Evolutionary conservation across 2,329 filamentous ascomycete species (phyloP).

Genomic region (Aspergillus pseudoviridinutans): DNA sequence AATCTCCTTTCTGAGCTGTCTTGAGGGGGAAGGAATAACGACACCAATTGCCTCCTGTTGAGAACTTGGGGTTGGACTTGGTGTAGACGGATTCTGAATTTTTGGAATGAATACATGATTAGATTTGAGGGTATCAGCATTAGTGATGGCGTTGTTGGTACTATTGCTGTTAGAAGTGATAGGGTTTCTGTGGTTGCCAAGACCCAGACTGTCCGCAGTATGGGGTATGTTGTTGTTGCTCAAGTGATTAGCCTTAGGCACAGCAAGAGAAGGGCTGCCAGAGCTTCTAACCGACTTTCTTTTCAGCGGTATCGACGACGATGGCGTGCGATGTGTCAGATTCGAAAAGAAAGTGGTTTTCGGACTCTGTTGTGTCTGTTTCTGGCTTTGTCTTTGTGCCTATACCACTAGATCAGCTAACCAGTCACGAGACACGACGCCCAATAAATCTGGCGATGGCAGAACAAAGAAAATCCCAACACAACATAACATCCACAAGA

Average conservation of each 20-base stretch:
- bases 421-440: constrained; percentile 3
- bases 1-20: constrained; percentile 14
- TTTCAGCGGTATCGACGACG: constrained; percentile 14
- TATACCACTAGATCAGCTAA: background rate
- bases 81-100: constrained; percentile 8
- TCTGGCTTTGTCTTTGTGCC: background rate
- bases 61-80: background rate
- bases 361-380: background rate
- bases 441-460: background rate
- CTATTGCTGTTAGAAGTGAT: background rate
- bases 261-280: background rate
- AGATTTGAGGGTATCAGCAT: background rate
- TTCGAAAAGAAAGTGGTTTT: constrained; percentile 1
- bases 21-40: constrained; percentile 22
- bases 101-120: background rate
- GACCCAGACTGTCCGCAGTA: background rate
- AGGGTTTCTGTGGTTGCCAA: background rate
- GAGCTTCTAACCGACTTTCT: constrained; percentile 11
- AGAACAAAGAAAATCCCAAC: background rate
- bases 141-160: background rate
- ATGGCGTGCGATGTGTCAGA: constrained; percentile 14
- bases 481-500: background rate
- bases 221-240: background rate
- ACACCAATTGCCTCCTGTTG: constrained; percentile 13
- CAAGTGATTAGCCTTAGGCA: background rate